phyloP scores from a whole-genome alignment of 441 rosid species.

The Erysimum cheiri region DNA sequence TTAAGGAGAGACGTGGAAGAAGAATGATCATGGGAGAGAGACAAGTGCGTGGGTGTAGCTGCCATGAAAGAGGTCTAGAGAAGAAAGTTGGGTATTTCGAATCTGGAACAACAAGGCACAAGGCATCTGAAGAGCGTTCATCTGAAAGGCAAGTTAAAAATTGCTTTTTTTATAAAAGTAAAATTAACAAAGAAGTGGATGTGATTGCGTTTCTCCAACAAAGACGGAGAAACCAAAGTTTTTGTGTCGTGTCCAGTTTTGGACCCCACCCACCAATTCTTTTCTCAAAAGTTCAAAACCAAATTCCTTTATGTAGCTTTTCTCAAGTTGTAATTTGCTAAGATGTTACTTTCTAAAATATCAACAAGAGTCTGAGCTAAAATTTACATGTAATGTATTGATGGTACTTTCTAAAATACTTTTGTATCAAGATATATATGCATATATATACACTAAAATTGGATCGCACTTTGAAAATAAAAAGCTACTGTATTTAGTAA shows the following conservation, averaged over 20 bases:
- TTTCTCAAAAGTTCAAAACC: not conserved
- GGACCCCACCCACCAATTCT: constrained; percentile 18
- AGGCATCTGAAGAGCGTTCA: constrained; percentile 37
- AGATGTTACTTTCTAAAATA: not conserved
- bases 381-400: too few relatives aligned
- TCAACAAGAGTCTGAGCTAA: not conserved
- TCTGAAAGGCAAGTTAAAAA: constrained; percentile 13
- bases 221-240: constrained; percentile 49
- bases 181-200: constrained; percentile 21
- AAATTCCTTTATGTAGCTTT: not conserved
- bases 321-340: not conserved
- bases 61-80: constrained; percentile 38
- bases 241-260: constrained; percentile 40
- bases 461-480: not conserved
- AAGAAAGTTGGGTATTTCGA: constrained; percentile 41
- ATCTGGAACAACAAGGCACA: constrained; percentile 34
- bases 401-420: too few relatives aligned
- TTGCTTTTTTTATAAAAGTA: too few relatives aligned
- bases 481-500: not conserved
- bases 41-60: constrained; percentile 22
- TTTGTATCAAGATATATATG: not conserved
- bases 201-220: constrained; percentile 45
- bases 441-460: not conserved
- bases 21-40: constrained; percentile 34
- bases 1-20: constrained; percentile 33